These are phyloP conservation scores for Gnetum montanum DNA, from an alignment of 75 land plant species.

Conservation along the genomic window DNA sequence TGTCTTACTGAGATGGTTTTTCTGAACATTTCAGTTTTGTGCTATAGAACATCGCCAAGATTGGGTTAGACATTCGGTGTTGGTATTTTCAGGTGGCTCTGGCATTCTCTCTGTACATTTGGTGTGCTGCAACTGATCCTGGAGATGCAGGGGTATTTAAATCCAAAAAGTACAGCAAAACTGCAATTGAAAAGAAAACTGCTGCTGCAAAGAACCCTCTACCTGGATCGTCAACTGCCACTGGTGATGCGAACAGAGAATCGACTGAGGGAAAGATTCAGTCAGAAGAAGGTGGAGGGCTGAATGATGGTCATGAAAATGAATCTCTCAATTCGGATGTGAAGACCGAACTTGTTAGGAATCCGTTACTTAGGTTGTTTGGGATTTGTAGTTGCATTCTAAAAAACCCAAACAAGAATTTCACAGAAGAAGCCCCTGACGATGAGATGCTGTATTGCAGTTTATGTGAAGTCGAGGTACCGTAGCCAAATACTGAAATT, in stretches of 20 bases:
- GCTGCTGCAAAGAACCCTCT: conserved; percentile 9
- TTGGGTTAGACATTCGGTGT: too few relatives aligned
- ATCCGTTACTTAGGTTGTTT: neutral
- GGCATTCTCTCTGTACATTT: conserved; percentile 52
- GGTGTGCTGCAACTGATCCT: conserved; percentile 89
- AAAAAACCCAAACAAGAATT: conserved; percentile 20
- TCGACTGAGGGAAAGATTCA: conserved; percentile 12
- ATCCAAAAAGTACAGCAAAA: conserved; percentile 57
- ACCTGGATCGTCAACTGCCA: conserved; percentile 26
- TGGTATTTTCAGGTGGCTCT: conserved; percentile 38
- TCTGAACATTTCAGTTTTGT: too few relatives aligned
- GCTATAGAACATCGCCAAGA: too few relatives aligned
- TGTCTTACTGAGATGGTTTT: too few relatives aligned
- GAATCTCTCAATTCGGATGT: neutral
- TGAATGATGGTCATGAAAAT: too few relatives aligned
- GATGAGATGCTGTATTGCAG: conserved; percentile 91
- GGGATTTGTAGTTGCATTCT: conserved; percentile 6
- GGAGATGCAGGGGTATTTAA: conserved; percentile 74
- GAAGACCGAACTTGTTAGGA: too few relatives aligned
- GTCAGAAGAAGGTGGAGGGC: conserved; percentile 15
- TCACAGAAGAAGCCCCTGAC: conserved; percentile 42
- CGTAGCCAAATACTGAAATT: too few relatives aligned
- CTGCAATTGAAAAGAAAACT: conserved; percentile 16
- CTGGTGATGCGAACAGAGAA: conserved; percentile 21
- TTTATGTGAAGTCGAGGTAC: conserved; percentile 90